phyloP scores from a whole-genome alignment of 2,329 filamentous ascomycete species.

The Calonectria honghensis region DNA sequence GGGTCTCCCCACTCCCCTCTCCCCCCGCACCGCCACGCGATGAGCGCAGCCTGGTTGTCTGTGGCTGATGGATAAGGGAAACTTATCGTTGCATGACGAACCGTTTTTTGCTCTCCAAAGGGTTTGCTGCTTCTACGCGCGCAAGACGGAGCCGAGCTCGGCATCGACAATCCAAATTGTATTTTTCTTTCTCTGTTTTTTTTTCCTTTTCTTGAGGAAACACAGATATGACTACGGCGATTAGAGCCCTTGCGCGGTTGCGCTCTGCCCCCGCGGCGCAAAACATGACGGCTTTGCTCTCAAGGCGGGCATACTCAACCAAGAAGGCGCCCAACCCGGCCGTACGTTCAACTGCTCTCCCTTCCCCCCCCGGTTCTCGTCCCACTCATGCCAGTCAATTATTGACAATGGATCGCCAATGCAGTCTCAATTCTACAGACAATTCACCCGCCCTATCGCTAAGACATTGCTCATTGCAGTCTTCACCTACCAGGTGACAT shows the following conservation, averaged over 20 bases:
- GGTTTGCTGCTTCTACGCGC: not conserved
- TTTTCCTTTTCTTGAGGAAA: not conserved
- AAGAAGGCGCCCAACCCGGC: constrained; percentile 54
- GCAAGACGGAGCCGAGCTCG: constrained; percentile 1
- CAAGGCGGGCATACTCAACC: constrained; percentile 52
- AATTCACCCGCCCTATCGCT: constrained; percentile 82
- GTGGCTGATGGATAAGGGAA: constrained; percentile 40
- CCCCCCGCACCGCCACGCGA: constrained; percentile 36
- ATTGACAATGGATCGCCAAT: not conserved
- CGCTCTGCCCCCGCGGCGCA: constrained; percentile 40
- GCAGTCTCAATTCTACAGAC: constrained; percentile 82
- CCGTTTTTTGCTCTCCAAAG: not conserved
- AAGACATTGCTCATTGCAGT: constrained; percentile 85
- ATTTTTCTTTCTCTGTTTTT: not conserved
- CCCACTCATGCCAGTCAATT: constrained; percentile 5
- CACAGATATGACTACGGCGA: constrained; percentile 40
- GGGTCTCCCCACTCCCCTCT: not conserved
- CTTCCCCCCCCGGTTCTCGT: not conserved
- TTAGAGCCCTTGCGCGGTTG: constrained; percentile 37
- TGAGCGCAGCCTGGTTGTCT: constrained; percentile 28
- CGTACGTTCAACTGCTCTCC: constrained; percentile 41
- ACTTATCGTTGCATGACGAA: not conserved
- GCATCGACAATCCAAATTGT: not conserved
- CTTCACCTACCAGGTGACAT: constrained; percentile 85
- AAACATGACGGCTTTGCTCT: not conserved